Evolutionary conservation across 1,284 basidiomycete species (phyloP).

Genomic region (Cutaneotrichosporon sp.): DNA sequence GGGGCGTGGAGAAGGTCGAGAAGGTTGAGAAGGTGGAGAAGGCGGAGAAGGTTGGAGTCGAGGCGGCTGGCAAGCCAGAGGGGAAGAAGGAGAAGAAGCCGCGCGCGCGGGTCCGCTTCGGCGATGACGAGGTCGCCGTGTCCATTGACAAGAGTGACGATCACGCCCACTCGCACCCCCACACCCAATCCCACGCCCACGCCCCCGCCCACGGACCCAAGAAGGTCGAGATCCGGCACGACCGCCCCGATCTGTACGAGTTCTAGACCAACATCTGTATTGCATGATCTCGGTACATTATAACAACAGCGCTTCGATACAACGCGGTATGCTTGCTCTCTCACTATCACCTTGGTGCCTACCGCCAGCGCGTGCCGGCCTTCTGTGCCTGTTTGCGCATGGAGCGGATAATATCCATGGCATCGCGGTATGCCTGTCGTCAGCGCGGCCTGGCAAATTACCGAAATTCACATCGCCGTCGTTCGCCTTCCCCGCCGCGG

Average conservation of each 20-base stretch:
- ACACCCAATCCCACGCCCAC: conserved; percentile 23
- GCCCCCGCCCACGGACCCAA: conserved; percentile 7
- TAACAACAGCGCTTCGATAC: not conserved
- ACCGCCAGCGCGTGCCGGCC: not conserved
- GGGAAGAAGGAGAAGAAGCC: conserved; percentile 33
- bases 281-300: not conserved
- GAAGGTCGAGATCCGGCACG: conserved; percentile 44
- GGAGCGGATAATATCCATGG: not conserved
- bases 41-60: not conserved
- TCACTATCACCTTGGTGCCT: not conserved
- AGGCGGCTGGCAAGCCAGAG: too few species aligned
- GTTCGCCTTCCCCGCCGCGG: not conserved
- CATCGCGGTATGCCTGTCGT: not conserved
- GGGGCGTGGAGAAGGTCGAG: not conserved
- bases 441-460: not conserved
- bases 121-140: conserved; percentile 22
- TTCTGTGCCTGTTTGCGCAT: not conserved
- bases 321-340: not conserved
- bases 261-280: conserved; percentile 39
- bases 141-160: not conserved
- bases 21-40: not conserved
- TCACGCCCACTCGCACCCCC: conserved; percentile 19
- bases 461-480: not conserved
- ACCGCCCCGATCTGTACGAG: conserved; percentile 55
- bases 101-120: conserved; percentile 44